Evolutionary conservation across 1,284 basidiomycete genomes (phyloP).

Genomic region (Chalciporus sp.): DNA sequence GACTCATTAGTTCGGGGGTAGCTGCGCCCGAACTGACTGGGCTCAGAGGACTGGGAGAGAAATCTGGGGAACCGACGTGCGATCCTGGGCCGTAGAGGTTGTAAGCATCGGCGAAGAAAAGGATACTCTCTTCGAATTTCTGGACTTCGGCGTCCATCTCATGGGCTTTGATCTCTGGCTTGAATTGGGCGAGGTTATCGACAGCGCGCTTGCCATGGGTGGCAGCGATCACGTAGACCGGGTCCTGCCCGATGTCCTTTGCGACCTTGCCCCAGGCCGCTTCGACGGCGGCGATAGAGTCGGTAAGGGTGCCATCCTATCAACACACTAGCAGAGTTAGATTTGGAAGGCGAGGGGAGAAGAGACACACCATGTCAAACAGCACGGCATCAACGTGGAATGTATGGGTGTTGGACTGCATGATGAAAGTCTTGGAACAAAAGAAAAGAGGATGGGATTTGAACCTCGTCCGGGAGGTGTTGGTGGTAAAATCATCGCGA

Average conservation of each 20-base stretch:
- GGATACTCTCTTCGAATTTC: conserved; percentile 70
- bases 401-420: conserved; percentile 29
- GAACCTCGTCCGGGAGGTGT: conserved; percentile 12
- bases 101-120: conserved; percentile 74
- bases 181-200: conserved; percentile 64
- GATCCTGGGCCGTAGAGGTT: conserved; percentile 46
- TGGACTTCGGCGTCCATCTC: conserved; percentile 72
- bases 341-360: conserved; percentile 3
- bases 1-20: conserved; percentile 41
- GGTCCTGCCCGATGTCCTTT: conserved; percentile 67
- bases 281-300: conserved; percentile 77
- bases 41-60: conserved; percentile 25
- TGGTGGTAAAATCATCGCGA: not conserved
- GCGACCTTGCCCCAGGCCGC: conserved; percentile 81
- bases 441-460: conserved; percentile 2
- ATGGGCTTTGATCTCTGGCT: conserved; percentile 56
- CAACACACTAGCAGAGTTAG: conserved; percentile 24
- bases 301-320: conserved; percentile 73
- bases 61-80: conserved; percentile 26
- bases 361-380: conserved; percentile 67
- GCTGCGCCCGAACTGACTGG: conserved; percentile 40
- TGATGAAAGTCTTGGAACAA: conserved; percentile 10
- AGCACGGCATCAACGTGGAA: conserved; percentile 66
- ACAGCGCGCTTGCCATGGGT: conserved; percentile 78
- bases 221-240: conserved; percentile 64